These are phyloP conservation scores for Arachis monticola DNA, from an alignment of 331 rosid genomes.

Conservation along the genomic window DNA sequence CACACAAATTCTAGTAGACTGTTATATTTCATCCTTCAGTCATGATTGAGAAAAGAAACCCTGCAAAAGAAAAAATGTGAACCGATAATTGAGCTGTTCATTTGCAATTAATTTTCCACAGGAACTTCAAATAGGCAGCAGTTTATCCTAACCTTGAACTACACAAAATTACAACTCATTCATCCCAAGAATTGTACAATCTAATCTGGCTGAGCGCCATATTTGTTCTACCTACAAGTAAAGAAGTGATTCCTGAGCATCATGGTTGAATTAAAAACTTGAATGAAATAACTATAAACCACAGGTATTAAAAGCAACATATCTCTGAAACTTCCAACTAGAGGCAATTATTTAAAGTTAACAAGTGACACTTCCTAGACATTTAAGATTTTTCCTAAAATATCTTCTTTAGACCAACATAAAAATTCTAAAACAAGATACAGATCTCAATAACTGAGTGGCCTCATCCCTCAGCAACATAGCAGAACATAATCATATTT, in stretches of 20 bases:
- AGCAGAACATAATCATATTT: slow-evolving; percentile 15
- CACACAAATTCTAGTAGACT: slow-evolving; percentile 27
- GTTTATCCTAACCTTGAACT: slow-evolving; percentile 42
- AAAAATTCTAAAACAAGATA: neutral
- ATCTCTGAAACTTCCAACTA: neutral
- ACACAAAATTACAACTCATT: slow-evolving; percentile 29
- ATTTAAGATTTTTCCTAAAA: slow-evolving; percentile 7
- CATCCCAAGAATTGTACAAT: slow-evolving; percentile 35
- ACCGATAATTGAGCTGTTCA: slow-evolving; percentile 40
- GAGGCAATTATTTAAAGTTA: neutral
- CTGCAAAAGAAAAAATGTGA: slow-evolving; percentile 56
- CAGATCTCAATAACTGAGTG: slow-evolving; percentile 3
- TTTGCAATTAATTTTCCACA: slow-evolving; percentile 33
- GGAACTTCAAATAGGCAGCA: slow-evolving; percentile 29
- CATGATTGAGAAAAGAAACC: slow-evolving; percentile 33
- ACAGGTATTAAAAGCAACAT: neutral
- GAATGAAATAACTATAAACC: neutral
- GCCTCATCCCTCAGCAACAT: slow-evolving; percentile 6
- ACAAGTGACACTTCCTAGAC: slow-evolving; percentile 15
- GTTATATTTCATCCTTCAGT: slow-evolving; percentile 43
- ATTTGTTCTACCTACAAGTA: slow-evolving; percentile 44
- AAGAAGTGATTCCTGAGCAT: slow-evolving; percentile 36
- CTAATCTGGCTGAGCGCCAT: slow-evolving; percentile 32
- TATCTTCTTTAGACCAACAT: slow-evolving; percentile 8
- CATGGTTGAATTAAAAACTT: slow-evolving; percentile 14